phyloP scores from a whole-genome alignment of 169 alveolate species.

The Plasmodium knowlesi region DNA sequence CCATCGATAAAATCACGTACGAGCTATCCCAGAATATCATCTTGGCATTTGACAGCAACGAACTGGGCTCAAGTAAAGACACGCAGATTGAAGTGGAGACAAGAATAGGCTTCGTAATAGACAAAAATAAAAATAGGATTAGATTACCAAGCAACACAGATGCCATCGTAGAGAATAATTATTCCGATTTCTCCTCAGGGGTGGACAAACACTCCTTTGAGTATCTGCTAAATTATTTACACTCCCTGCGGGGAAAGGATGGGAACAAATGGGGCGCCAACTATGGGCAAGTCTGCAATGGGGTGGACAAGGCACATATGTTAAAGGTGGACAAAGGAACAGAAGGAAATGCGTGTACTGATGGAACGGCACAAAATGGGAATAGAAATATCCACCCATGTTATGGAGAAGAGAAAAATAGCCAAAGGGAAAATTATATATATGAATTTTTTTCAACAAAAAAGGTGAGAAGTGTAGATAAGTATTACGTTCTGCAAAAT shows the following conservation, averaged over 20 bases:
- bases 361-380: not conserved
- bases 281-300: not conserved
- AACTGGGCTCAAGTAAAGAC: constrained; percentile 10
- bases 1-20: constrained; percentile 62
- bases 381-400: not conserved
- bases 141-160: constrained; percentile 67
- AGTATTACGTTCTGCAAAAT: constrained; percentile 17
- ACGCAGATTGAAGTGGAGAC: constrained; percentile 61
- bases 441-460: constrained; percentile 29
- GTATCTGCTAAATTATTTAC: constrained; percentile 41
- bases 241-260: not conserved
- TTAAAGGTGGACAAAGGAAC: not conserved
- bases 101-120: constrained; percentile 53
- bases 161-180: constrained; percentile 59
- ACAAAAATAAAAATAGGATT: constrained; percentile 57
- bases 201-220: constrained; percentile 56
- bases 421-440: not conserved
- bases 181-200: constrained; percentile 65
- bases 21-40: constrained; percentile 67
- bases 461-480: constrained; percentile 33
- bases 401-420: not conserved
- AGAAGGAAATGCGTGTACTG: not conserved
- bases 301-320: no score
- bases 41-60: constrained; percentile 64
- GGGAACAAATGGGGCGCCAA: not conserved